A percentile compares a stretch with the other conserved stretches of the same genome.
These are phyloP conservation scores for Pyrenochaeta sp. DNA, from an alignment of 2,329 filamentous ascomycete genomes.

Conservation along the genomic window DNA sequence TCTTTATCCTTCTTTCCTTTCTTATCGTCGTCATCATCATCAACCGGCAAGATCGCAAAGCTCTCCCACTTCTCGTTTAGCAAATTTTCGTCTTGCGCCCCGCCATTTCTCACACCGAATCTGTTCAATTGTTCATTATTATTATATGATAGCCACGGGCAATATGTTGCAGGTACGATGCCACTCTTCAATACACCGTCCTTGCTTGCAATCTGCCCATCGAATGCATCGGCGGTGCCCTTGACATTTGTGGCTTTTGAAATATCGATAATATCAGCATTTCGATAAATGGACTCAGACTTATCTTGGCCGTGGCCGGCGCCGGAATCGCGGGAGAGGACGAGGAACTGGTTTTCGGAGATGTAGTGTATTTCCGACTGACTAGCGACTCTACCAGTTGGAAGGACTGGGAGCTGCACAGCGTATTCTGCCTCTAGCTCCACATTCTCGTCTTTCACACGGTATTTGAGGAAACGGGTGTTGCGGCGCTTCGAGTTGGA, in stretches of 20 bases:
- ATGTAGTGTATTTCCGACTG: slow-evolving; percentile 75
- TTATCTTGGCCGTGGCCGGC: slow-evolving; percentile 66
- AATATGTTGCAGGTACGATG: slow-evolving; percentile 69
- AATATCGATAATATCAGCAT: slow-evolving; percentile 75
- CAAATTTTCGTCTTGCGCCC: slow-evolving; percentile 63
- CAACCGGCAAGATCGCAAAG: slow-evolving; percentile 66
- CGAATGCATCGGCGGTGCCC: slow-evolving; percentile 49
- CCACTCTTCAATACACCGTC: slow-evolving; percentile 63
- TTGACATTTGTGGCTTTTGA: slow-evolving; percentile 68
- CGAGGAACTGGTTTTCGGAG: slow-evolving; percentile 69
- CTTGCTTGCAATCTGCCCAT: slow-evolving; percentile 56
- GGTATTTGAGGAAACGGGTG: slow-evolving; percentile 71
- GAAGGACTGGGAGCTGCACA: slow-evolving; percentile 69
- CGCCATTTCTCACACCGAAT: slow-evolving; percentile 75
- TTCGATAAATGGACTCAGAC: slow-evolving; percentile 68
- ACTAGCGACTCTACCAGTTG: slow-evolving; percentile 65
- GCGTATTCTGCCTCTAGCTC: slow-evolving; percentile 69
- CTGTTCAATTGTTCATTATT: slow-evolving; percentile 69
- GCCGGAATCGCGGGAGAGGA: slow-evolving; percentile 70
- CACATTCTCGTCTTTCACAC: slow-evolving; percentile 59
- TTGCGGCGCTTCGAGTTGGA: slow-evolving; percentile 64
- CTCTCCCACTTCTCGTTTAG: slow-evolving; percentile 84
- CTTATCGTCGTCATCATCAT: slow-evolving; percentile 52
- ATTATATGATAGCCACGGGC: slow-evolving; percentile 74
- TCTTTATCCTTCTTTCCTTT: slow-evolving; percentile 34